Evolutionary conservation across 257 asterid genomes (phyloP), one percentile per base, ranked within the genome.

Genomic region (Nemophila menziesii): DNA sequence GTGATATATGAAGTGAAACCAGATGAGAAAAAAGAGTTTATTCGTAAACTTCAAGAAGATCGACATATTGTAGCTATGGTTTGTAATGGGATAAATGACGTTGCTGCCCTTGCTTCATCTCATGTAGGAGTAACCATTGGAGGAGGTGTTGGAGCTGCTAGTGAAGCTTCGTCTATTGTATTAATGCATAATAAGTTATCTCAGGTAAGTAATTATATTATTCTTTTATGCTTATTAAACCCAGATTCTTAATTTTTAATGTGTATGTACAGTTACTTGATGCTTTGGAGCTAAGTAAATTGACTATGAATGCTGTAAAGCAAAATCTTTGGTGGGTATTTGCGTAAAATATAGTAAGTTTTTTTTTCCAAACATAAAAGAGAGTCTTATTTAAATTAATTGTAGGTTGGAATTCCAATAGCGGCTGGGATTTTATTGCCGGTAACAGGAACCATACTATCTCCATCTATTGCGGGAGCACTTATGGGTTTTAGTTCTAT

Each of bases 241-340:
- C 36, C 36, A 29, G 8, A 29, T 29, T 29, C n/a, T n/a, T n/a
- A n/a, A n/a, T n/a, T n/a, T n/a, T n/a, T n/a, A n/a, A n/a, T n/a
- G n/a, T n/a, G n/a, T n/a, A n/a, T 8, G 5, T 69, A 67, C 85
- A 85, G 98, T 73, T 90, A 50, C 93, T 90, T 21, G 98, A 85
- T 38, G 96, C 98, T 16, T 75, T 90, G 81, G 96, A 90, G 70
- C 78, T 90, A 63, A 90, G 98, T 68, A 77, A 77, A 60, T 79
- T 74, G 56, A 90, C 98, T 62, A 90, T 90, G 96, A 90, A 71
- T 59, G 85, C 98, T 22, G 86, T 90, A 52, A 81, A 73, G 79
- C 96, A 90, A 73, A 85, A 90, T 48, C 96, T 90, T 44, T 84
- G 98, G 84, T 90, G 98, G 98, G 98, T 96, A 39, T 90, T 90